Evolutionary conservation across 2,329 filamentous ascomycete species (phyloP).

Genomic region (Trichoderma koningiopsis): DNA sequence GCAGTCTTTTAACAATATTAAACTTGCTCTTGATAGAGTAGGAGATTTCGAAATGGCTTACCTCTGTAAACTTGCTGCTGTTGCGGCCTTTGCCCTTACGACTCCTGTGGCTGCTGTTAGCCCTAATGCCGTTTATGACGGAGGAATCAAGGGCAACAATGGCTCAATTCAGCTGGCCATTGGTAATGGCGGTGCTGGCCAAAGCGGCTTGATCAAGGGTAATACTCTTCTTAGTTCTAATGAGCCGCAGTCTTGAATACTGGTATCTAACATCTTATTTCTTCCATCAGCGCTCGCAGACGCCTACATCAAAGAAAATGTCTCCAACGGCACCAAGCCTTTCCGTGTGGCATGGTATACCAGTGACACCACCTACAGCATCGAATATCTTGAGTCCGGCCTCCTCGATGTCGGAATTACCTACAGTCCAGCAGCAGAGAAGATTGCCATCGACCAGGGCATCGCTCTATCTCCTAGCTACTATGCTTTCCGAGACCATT

Average conservation of each 20-base stretch:
- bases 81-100: slow-evolving; percentile 5
- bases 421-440: slow-evolving; percentile 46
- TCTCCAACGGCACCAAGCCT: slow-evolving; percentile 29
- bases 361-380: slow-evolving; percentile 49
- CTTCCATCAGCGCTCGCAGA: slow-evolving; percentile 32
- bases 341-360: slow-evolving; percentile 50
- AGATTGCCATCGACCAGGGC: slow-evolving; percentile 46
- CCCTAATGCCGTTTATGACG: slow-evolving; percentile 32
- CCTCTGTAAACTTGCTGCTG: slow-evolving; percentile 15
- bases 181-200: slow-evolving; percentile 43
- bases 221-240: not conserved
- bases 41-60: slow-evolving; percentile 5
- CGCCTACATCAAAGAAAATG: slow-evolving; percentile 33
- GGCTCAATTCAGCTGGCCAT: slow-evolving; percentile 34
- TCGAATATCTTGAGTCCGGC: slow-evolving; percentile 45
- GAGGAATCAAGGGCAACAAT: slow-evolving; percentile 28
- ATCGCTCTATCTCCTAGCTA: slow-evolving; percentile 37
- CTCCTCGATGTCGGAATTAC: slow-evolving; percentile 50
- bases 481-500: slow-evolving; percentile 51
- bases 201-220: slow-evolving; percentile 43
- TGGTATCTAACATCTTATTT: not conserved
- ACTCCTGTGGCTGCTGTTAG: slow-evolving; percentile 15
- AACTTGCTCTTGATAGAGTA: no score
- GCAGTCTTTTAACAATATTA: not conserved
- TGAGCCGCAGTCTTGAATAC: not conserved